Base-by-base conservation (phyloP, 306 rosid species). In the Delonix regia region DNA sequence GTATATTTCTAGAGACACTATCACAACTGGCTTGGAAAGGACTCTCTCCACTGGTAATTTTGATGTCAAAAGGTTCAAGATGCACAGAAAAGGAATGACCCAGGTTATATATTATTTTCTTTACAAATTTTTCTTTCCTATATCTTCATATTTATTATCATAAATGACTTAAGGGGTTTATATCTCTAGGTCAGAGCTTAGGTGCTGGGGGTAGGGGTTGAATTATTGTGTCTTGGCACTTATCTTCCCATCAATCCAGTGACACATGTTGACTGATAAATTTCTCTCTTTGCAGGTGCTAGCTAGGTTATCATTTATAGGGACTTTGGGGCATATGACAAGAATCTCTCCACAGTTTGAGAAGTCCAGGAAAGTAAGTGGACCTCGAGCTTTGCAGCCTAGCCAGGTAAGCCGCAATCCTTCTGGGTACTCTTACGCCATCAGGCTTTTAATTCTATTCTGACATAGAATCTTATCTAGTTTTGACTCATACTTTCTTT, bases 381-480 rank as follows among this genome's bases (percentile, higher is more conserved):
- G 97, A 72, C 98, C 98, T 36, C 81, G 98, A 85, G 94, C 98
- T 61, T 88, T 93, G 88, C 98, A 93, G 83, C 98, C 98, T 78
- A 93, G 98, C 81, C 98, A 93, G 96, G 97, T 90, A 81, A 85
- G 80, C 70, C 36, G n/a, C 73, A 67, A 42, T 78, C 25, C 41
- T 27, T 66, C 52, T 21, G 52, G 66, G 39, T 28, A 39, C 69
- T 77, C 44, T 63, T 63, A 19, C 55, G 42, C 42, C 28, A 27
- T 52, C 63, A 13, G 76, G 30, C 42, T 62, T 69, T 81, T 44
- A 24, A 45, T 73, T 55, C 42, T 64, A 45, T 53, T 7, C 27
- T 53, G 39, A 65, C 30, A 30, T 49, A 36, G 67, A 65, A 22
- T 36, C 39, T 30, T 64, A 16, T 73, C 7, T 63, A 44, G 41